Base-by-base conservation (phyloP, 2,329 filamentous ascomycete genomes). In the Cryphonectria nitschkei region DNA sequence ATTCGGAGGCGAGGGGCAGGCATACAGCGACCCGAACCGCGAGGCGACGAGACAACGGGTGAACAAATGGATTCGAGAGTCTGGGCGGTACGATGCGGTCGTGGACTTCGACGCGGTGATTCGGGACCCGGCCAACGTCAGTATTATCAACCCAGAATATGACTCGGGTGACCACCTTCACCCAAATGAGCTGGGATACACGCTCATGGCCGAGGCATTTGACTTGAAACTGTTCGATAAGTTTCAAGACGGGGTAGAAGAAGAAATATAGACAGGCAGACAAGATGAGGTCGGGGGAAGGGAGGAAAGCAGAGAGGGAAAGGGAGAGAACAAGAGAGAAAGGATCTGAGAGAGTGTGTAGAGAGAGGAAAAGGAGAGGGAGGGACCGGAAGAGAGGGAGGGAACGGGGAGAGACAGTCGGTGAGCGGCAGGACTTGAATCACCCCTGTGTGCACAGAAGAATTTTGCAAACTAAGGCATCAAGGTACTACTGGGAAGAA, bases 151-250 rank as follows among this genome's bases (percentile, higher is more conserved):
- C 32, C 77, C 78, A 8, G 73, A 74, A 71, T 90, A 83, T 74
- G 83, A 91, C 73, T 84, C 81, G 2, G 89, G 89, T 0, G 89
- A 91, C 77, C 87, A 88, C 75, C 76, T 92, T 74, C 89, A 92
- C 80, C 82, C 87, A 2, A 89, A 85, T 75, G 82, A 84, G 1
- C 77, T 74, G 3, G 89, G 88, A 0, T 91, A 89, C 75, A 79
- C 83, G 75, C 82, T 82, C 6, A 80, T 91, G 79, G 89, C 87
- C 3, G 81, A 84, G 56, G 78, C 80, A 64, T 87, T 91, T 65
- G 86, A 88, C 4, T 72, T 90, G 68, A 76, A 77, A 2, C 62
- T 89, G 41, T 87, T 90, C 75, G 77, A 79, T 32, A 74, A 70
- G 74, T 81, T 80, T 58, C 69, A 62, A 22, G 74, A 73, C 19